Base-by-base conservation (phyloP, 768 basidiomycete genomes). In the Collybiopsis confluens region DNA sequence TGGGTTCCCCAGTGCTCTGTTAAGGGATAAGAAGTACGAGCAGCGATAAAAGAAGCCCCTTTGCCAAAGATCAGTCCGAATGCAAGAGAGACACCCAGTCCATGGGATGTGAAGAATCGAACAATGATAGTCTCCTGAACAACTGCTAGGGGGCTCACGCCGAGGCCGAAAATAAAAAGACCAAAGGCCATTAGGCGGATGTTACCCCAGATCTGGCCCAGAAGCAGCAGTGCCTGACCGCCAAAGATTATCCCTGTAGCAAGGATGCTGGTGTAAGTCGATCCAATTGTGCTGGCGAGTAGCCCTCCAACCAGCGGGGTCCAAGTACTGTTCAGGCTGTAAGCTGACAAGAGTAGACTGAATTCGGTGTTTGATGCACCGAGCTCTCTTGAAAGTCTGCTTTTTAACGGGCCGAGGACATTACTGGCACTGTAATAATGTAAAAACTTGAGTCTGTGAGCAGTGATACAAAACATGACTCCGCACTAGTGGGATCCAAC, bases 41-140 rank as follows among this genome's bases (percentile, higher is more conserved):
- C 88, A 21, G 89, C 80, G 30, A 90, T 56, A 64, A 92, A 93
- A 4, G 87, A 87, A 0, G 88, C 80, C 9, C 77, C 81, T 66
- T 92, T 93, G 33, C 91, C 91, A 3, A 82, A 86, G 21, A 93
- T 77, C 15, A 93, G 83, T 20, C 90, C 91, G n/a, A 92, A 74
- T 0, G 89, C 89, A 70, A 93, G 81, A 1, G 87, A 86, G 7
- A 85, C 72, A 1, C 87, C 90, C 1, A 92, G 73, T 1, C 87
- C 87, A 63, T 84, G 86, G 0, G 83, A 79, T 57, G 79, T 81
- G 73, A 90, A 92, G 70, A 88, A 88, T 23, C 86, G 85, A 40
- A 90, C 86, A 48, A 92, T 88, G 58, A 91, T 90, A 5, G 86
- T 86, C 66, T 92, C 90, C 70, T 88, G 91, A 1, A 88, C 83